Percentiles rank a stretch among this genome's conserved stretches.
Conservation (phyloP, 2,329 filamentous ascomycete species). For the Dothistroma septosporum region DNA sequence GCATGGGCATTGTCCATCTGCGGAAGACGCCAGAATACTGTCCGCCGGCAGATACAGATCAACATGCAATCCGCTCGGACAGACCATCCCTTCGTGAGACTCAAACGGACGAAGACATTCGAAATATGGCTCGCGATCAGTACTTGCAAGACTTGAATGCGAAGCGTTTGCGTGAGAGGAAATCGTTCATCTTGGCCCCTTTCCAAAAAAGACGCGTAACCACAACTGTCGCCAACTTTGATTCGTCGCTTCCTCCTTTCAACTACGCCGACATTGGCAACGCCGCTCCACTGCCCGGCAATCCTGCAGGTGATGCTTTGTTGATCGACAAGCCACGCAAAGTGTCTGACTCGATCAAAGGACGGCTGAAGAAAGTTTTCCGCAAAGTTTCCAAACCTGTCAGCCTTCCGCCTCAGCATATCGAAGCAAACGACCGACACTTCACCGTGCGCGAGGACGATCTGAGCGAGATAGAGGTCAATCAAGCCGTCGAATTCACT, state of each 20-base stretch:
- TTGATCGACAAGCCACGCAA: conserved; percentile 48
- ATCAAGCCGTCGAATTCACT: conserved; percentile 7
- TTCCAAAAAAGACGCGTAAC: conserved; percentile 40
- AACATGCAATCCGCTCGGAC: neutral
- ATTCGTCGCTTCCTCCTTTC: conserved; percentile 27
- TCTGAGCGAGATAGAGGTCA: conserved; percentile 12
- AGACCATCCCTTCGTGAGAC: conserved; percentile 21
- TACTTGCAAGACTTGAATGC: conserved; percentile 41
- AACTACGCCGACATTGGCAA: conserved; percentile 27
- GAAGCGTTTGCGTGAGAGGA: conserved; percentile 39
- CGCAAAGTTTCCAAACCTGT: conserved; percentile 38
- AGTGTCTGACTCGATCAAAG: conserved; percentile 59
- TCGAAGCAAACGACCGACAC: conserved; percentile 39
- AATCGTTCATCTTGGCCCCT: conserved; percentile 43
- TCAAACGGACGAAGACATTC: conserved; percentile 27
- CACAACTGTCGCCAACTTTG: conserved; percentile 18
- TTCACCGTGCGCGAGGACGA: conserved; percentile 19
- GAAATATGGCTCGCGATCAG: conserved; percentile 37
- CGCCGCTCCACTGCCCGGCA: conserved; percentile 9
- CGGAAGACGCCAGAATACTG: neutral
- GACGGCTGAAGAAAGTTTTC: conserved; percentile 58
- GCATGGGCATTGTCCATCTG: conserved; percentile 1
- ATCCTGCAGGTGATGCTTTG: conserved; percentile 1
- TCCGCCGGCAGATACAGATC: neutral
- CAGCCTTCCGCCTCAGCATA: conserved; percentile 48